Evolutionary conservation across 2,329 filamentous ascomycete genomes (phyloP).

Genomic region (Fusarium coffeatum): DNA sequence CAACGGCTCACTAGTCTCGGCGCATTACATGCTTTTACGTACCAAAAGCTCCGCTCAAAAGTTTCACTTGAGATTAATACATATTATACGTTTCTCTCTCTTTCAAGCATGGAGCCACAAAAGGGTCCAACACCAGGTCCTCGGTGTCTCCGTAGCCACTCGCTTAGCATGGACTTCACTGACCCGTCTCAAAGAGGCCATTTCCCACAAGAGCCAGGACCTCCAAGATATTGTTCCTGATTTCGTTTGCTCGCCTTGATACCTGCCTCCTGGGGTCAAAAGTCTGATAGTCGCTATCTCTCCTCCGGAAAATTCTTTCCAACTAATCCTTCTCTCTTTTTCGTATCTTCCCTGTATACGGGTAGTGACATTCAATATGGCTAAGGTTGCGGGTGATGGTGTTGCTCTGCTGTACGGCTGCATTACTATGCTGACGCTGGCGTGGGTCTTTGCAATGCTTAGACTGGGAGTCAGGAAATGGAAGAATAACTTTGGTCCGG

Average conservation of each 20-base stretch:
- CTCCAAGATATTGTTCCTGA: neutral
- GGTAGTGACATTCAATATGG: slow-evolving; percentile 8
- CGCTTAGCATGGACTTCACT: neutral
- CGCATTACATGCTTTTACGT: neutral
- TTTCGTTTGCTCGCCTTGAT: neutral
- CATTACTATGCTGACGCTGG: slow-evolving; percentile 30
- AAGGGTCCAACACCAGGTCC: neutral
- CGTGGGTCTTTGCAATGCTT: slow-evolving; percentile 18
- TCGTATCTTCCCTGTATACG: neutral
- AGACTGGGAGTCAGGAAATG: slow-evolving; percentile 27
- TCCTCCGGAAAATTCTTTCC: neutral
- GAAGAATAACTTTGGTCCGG: slow-evolving; percentile 34
- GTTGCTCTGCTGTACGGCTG: slow-evolving; percentile 32
- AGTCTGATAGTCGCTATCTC: neutral
- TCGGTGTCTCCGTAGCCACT: neutral
- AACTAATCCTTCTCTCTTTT: neutral
- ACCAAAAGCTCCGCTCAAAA: neutral
- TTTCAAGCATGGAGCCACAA: neutral
- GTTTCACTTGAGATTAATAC: neutral
- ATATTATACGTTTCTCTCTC: neutral
- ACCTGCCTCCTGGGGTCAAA: too few species aligned
- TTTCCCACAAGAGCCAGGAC: neutral
- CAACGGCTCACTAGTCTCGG: neutral
- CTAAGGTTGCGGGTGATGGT: slow-evolving; percentile 25
- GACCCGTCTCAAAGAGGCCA: neutral